Evolutionary conservation across 2,329 filamentous ascomycete genomes (phyloP), one percentile per base, ranked within the genome.

Genomic region (Tricladium varicosporioides): DNA sequence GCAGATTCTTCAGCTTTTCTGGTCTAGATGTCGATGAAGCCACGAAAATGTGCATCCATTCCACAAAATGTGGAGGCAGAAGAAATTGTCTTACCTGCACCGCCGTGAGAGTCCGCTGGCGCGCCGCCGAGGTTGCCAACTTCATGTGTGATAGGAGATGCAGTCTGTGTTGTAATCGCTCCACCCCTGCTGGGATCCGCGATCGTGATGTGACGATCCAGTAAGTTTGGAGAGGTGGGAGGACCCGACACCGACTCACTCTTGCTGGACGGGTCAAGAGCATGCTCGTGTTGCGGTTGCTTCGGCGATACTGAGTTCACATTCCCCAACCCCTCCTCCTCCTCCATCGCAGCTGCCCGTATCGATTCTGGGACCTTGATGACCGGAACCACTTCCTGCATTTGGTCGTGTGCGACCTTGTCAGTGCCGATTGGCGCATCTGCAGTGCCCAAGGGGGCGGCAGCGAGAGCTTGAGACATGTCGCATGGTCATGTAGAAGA

Each of bases 391-490:
- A 46, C 50, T 13, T n/a, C 27, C 10, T 49, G 49, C 53, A 53
- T 36, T 52, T 48, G 50, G 33, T 61, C 54, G 56, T 60, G 60
- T 59, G 59, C 50, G 32, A 40, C 57, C 31, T 50, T 46, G 22
- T 46, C 48, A 48, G 49, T 33, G 31, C 32, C 27, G 27, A 55
- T 53, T 46, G 42, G 51, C 42, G 53, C 49, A 42, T 61, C 61
- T 61, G 51, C 62, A 51, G 45, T 45, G 58, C 57, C 59, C 54
- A 45, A 49, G 19, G 36, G 54, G 58, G 55, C 60, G 53, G 60
- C 60, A 56, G 60, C 55, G 13, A 18, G 31, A n/a, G 50, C 33
- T 46, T 45, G 60, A 62, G 64, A 61, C 65, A 67, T 67, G 36
- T 60, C 57, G 56, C 61, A 64, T 63, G 42, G 15, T 50, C 42